Evolutionary conservation across 2,329 filamentous ascomycete genomes (phyloP).

Genomic region (Beauveria scarabaeidicola): DNA sequence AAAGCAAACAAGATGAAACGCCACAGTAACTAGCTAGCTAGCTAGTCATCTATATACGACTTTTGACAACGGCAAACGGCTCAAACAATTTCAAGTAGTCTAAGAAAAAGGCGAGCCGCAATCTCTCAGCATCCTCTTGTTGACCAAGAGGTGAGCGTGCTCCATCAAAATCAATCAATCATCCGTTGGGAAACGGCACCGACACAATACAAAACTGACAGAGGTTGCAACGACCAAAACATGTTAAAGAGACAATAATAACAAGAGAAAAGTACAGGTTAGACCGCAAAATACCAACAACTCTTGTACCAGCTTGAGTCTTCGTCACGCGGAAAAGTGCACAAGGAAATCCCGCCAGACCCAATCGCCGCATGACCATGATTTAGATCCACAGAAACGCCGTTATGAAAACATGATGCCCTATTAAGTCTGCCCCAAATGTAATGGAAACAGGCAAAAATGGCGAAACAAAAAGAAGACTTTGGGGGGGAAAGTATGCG

Average conservation of each 20-base stretch:
- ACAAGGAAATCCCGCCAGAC: slow-evolving; percentile 22
- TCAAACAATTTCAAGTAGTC: slow-evolving; percentile 1
- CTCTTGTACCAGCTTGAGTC: slow-evolving; percentile 10
- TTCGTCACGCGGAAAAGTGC: slow-evolving; percentile 15
- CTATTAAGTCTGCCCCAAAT: slow-evolving; percentile 28
- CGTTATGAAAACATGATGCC: slow-evolving; percentile 29
- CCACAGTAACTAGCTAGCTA: background rate
- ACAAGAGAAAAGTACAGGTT: slow-evolving; percentile 10
- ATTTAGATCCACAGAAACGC: slow-evolving; percentile 33
- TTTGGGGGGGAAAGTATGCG: background rate
- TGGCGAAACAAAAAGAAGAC: background rate
- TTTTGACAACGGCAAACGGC: background rate
- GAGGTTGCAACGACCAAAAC: background rate
- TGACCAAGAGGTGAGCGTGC: background rate
- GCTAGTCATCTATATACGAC: background rate
- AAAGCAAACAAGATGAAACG: background rate
- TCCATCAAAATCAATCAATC: slow-evolving; percentile 9
- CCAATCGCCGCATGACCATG: slow-evolving; percentile 32
- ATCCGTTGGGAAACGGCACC: slow-evolving; percentile 2
- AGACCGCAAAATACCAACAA: slow-evolving; percentile 16
- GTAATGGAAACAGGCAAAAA: slow-evolving; percentile 20
- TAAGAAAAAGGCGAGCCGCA: background rate
- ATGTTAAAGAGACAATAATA: slow-evolving; percentile 3
- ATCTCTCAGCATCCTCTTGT: background rate
- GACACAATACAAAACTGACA: slow-evolving; percentile 1